Evolutionary conservation across 2,329 filamentous ascomycete species (phyloP).

Genomic region (Sarocladiaceae sp.): DNA sequence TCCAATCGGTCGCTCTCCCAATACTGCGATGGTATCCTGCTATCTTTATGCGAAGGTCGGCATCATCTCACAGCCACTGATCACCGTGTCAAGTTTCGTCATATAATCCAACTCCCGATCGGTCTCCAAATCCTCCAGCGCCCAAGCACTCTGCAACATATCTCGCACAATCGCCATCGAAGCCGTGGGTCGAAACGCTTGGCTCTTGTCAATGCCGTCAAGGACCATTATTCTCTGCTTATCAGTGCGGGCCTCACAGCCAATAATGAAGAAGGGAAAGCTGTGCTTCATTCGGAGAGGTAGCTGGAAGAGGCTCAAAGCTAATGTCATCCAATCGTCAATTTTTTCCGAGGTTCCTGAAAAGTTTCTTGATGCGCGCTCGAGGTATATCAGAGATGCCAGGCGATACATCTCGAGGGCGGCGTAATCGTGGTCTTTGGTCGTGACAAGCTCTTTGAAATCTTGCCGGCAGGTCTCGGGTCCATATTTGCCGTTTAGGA

Average conservation of each 20-base stretch:
- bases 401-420: conserved; percentile 9
- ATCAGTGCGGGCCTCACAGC: conserved; percentile 14
- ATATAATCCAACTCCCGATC: neutral
- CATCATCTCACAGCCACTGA: conserved; percentile 9
- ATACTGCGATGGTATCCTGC: neutral
- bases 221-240: conserved; percentile 11
- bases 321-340: neutral
- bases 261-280: conserved; percentile 14
- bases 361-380: conserved; percentile 8
- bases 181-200: neutral
- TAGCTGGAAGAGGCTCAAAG: neutral
- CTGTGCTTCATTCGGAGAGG: conserved; percentile 3
- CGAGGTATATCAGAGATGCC: conserved; percentile 11
- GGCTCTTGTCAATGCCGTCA: conserved; percentile 3
- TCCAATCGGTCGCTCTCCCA: neutral
- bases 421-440: neutral
- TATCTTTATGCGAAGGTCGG: conserved; percentile 8
- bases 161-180: conserved; percentile 1
- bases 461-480: neutral
- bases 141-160: conserved; percentile 10
- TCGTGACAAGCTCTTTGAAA: neutral
- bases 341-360: conserved; percentile 4
- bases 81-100: conserved; percentile 4
- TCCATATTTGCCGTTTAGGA: neutral
- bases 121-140: conserved; percentile 8